Conservation (phyloP, 169 alveolate species). For the Neospora caninum region DNA sequence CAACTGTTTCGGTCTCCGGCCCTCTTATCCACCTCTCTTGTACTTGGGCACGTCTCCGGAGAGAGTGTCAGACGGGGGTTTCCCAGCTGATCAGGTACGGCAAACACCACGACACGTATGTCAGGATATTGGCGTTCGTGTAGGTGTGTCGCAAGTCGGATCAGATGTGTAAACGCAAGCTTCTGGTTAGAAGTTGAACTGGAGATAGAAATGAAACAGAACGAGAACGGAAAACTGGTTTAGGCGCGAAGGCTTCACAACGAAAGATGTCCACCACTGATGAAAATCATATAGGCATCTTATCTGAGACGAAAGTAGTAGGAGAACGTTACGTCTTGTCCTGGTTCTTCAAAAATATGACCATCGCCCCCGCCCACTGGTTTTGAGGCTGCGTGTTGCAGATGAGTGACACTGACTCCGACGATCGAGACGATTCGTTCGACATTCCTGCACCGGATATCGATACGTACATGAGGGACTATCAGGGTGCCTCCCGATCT, state of each 20-base stretch:
- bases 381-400: not conserved
- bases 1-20: slow-evolving; percentile 19
- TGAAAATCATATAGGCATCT: too few species aligned
- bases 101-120: not conserved
- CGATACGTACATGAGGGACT: slow-evolving; percentile 8
- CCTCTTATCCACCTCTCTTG: not conserved
- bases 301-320: too few species aligned
- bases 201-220: too few species aligned
- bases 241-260: too few species aligned
- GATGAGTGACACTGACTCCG: slow-evolving; percentile 47
- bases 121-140: not conserved
- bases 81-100: slow-evolving; percentile 8
- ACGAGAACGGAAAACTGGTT: too few species aligned
- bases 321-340: too few species aligned
- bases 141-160: too few species aligned
- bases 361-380: too few species aligned
- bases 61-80: not conserved
- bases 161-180: too few species aligned
- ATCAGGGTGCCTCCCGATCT: not conserved
- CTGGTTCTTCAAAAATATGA: too few species aligned
- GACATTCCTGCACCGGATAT: slow-evolving; percentile 4
- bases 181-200: too few species aligned
- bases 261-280: too few species aligned
- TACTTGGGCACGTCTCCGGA: not conserved
- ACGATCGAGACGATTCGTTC: slow-evolving; percentile 4